Evolutionary conservation across 495 filamentous ascomycete genomes (phyloP), one percentile per base, ranked within the genome.

Genomic region (Parathielavia appendiculata): DNA sequence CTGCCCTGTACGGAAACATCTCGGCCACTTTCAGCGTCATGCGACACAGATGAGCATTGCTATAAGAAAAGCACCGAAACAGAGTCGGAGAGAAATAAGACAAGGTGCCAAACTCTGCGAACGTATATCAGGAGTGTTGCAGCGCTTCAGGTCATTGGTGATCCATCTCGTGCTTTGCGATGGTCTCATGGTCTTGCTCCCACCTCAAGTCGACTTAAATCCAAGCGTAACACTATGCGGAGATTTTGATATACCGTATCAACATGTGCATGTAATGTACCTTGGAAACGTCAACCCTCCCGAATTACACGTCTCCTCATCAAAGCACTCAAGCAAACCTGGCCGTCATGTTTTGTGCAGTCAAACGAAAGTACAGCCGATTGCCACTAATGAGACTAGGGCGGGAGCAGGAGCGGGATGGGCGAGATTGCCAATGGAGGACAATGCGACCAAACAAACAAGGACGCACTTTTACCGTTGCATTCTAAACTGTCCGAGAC

Each of bases 361-460:
- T 30, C 38, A 38, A 39, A 38, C 32, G 43, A 38, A 43, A 22
- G 10, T n/a, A 38, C 43, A 20, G 4, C 23, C 30, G 43, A 56
- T 14, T 1, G 19, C 34, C 20, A 34, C 17, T 8, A 11, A 17
- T 38, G 53, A 43, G 53, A n/a, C 43, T 34, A 39, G 43, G 43
- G 30, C 54, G 54, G 54, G 54, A 56, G 34, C 32, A 34, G 52
- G 54, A 47, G 54, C 53, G 54, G 54, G 32, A 56, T 44, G 54
- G 19, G 54, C 8, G 54, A 56, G 54, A 48, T 56, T 56, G 54
- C 26, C 40, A 40, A 45, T 20, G n/a, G 26, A 11, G 43, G 43
- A 48, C 40, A 55, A 55, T 46, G 41, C 53, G 38, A 38, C 41
- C 52, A 46, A 22, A 32, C 53, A 38, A 39, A 19, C 53, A 38